phyloP scores from a whole-genome alignment of 148 eudicot species.

The Rheum nobile region DNA sequence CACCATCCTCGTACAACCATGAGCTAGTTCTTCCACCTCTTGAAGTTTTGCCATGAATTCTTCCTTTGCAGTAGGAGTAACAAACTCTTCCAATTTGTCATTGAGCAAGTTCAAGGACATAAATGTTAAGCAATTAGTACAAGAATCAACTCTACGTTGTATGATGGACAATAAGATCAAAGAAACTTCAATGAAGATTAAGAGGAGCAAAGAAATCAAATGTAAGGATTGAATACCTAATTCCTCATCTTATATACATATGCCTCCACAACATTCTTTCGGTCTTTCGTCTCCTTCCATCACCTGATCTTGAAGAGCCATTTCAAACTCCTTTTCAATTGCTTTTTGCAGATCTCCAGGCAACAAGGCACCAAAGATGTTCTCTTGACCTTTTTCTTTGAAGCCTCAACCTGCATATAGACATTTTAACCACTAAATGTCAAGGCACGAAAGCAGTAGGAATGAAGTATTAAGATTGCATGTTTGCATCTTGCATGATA shows the following conservation, averaged over 20 bases:
- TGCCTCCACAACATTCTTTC: no score
- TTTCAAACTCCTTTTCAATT: constrained; percentile 81
- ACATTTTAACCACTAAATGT: not conserved
- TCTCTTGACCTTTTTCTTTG: constrained; percentile 77
- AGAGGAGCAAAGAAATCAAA: no score
- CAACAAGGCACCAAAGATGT: constrained; percentile 51
- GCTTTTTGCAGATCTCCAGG: constrained; percentile 62
- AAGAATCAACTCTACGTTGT: no score
- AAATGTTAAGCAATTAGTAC: no score
- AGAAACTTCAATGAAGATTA: no score
- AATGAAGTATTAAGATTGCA: not conserved
- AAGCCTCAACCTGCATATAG: constrained; percentile 42
- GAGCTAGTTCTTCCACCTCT: constrained; percentile 72
- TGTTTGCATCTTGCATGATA: constrained; percentile 1
- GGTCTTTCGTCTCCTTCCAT: constrained; percentile 98
- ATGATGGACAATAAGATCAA: no score
- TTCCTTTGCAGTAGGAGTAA: constrained; percentile 57
- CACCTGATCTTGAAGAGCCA: constrained; percentile 86
- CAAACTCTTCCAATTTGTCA: constrained; percentile 65
- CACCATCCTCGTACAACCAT: constrained; percentile 96
- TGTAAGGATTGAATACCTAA: no score
- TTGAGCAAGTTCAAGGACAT: constrained; percentile 56
- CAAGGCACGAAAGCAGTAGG: not conserved
- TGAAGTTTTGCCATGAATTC: constrained; percentile 63
- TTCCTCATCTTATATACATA: no score